Base-by-base conservation (phyloP, 306 rosid species). In the Inga oerstediana region DNA sequence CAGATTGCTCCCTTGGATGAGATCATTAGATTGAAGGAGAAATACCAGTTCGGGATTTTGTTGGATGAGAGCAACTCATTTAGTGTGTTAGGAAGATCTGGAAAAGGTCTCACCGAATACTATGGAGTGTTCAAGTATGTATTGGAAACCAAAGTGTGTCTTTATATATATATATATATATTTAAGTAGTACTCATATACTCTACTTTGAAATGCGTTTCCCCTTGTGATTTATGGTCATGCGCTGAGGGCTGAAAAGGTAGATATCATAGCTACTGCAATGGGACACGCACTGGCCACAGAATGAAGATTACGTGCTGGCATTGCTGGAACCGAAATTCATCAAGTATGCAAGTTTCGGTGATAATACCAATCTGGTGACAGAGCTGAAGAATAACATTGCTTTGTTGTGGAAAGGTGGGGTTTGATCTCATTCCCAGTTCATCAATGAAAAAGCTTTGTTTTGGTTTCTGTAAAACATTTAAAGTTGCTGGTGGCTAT, bases 291-390 rank as follows among this genome's bases (percentile, higher is more conserved):
- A 73, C 84, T 97, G 86, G 99, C 98, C n/a, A 66, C 98, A 49
- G 98, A 91, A 86, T 97, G 99, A 84, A 98, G 99, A 80, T 97
- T 97, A 88, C 92, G 99, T 92, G 92, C 97, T 0, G 99, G 98
- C 86, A 97, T 85, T 84, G 87, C 97, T 61, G 85, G 97, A 83
- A 97, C 94, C 81, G 89, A 93, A 77, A 98, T 94, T 84, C 99
- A 94, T 89, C 99, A 97, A 83, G 99, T 94, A 85, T 74, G 94
- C 79, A 79, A 76, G 43, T 39, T 37, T 62, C 68, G 22, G 30
- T 58, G 32, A 58, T 58, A n/a, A 58, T 58, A 58, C 32, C 61
- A 74, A 80, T 77, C 88, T 97, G 85, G 81, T 91, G 76, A 89
- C 81, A 44, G 91, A 89, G 89, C 92, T 97, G 83, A 94, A 90